Conservation (phyloP, 164 flowering plant species). For the Cinnamomum chago region DNA sequence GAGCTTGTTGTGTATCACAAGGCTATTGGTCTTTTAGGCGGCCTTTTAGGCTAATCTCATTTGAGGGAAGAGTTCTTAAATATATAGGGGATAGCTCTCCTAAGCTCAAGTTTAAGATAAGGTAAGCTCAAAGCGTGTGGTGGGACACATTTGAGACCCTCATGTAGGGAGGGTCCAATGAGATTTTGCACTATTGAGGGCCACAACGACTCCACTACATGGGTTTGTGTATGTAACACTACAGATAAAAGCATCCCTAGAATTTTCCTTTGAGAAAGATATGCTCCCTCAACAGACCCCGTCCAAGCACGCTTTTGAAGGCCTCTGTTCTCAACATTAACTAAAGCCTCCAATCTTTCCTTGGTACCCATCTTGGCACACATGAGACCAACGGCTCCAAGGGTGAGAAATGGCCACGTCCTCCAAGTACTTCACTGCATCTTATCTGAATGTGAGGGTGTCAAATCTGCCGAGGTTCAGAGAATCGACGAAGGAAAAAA, state of each 20-base stretch:
- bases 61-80: no score
- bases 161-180: no score
- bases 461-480: slow-evolving; percentile 4
- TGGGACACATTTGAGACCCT: no score
- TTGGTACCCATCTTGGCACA: slow-evolving; percentile 13
- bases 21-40: no score
- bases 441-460: slow-evolving; percentile 22
- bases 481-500: no score
- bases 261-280: slow-evolving; percentile 21
- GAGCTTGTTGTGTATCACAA: no score
- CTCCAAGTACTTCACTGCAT: slow-evolving; percentile 21
- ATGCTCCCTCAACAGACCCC: slow-evolving; percentile 39
- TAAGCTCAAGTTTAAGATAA: no score
- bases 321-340: slow-evolving; percentile 25
- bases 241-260: slow-evolving; percentile 24
- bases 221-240: slow-evolving; percentile 9
- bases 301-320: slow-evolving; percentile 45
- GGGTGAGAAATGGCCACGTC: slow-evolving; percentile 23
- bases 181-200: no score
- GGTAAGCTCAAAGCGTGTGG: no score
- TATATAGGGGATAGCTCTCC: no score
- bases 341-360: slow-evolving; percentile 35
- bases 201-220: no score
- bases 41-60: no score
- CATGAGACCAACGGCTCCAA: slow-evolving; percentile 33